Base-by-base conservation (phyloP, 257 asterid species). In the Forsythia viridissima region DNA sequence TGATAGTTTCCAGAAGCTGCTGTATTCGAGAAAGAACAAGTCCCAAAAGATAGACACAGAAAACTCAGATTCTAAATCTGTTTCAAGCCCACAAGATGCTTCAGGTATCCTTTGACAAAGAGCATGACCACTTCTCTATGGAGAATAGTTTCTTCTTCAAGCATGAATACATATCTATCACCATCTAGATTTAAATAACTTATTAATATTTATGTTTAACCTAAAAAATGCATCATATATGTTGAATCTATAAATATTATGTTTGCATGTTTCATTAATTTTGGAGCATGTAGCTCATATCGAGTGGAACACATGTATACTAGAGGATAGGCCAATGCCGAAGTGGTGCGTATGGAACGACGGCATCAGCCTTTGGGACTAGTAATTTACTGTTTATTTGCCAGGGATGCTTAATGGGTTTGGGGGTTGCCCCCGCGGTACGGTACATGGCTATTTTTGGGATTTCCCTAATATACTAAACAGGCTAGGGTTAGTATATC, bases 21-120 rank as follows among this genome's bases (percentile, higher is more conserved):
- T 89, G 57, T 80, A 82, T 88, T 83, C 96, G 68, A 89, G 91
- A 85, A 92, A 86, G 77, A 91, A 87, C 84, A 94, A 92, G 77
- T 81, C 86, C 59, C 91, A 85, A 72, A 93, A 84, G 86, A 80
- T 82, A 43, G 93, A 87, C 67, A 41, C 70, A 55, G 78, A 82
- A 65, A 81, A 63, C 73, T 73, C 85, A 70, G 97, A 83, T 89
- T 82, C 89, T 80, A 76, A 85, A 61, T 82, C 91, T 21, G 69
- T 18, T 77, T 71, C 40, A 79, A 43, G 44, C 71, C 86, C 89
- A 73, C 90, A 85, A 80, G 93, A 82, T 85, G 90, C 98, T 63
- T 90, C 97, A 86, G 97, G 97, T 94, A 90, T 73, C 8, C 11
- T 48, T 51, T 78, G 18, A 44, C 30, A 65, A 74, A 21, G 63